These are phyloP conservation scores for Saprolegnia parasitica DNA, from an alignment of 352 stramenopile genomes.

Conservation along the genomic window DNA sequence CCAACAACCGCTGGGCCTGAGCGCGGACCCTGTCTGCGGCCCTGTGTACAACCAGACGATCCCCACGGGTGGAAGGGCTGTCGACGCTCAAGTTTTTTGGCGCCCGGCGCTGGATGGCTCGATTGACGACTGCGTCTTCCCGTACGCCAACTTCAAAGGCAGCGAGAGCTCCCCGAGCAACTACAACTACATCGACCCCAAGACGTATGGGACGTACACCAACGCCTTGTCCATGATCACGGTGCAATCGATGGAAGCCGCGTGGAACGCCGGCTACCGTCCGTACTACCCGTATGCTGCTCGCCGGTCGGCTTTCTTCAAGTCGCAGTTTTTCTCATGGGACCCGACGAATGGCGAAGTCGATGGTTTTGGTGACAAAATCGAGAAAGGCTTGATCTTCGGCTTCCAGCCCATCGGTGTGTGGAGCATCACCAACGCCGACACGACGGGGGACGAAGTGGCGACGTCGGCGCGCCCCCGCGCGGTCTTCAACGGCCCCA, in stretches of 20 bases:
- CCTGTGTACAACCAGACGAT: constrained; percentile 35
- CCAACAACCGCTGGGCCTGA: constrained; percentile 30
- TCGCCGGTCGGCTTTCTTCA: constrained; percentile 60
- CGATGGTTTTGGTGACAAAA: constrained; percentile 40
- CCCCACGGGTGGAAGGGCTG: constrained; percentile 33
- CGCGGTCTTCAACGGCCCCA: constrained; percentile 30
- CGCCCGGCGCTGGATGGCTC: constrained; percentile 40
- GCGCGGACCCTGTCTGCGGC: constrained; percentile 30
- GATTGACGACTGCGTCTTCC: constrained; percentile 57
- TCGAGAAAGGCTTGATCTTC: constrained; percentile 42
- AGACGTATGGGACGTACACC: constrained; percentile 40
- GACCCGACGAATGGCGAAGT: constrained; percentile 41
- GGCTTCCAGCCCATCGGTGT: constrained; percentile 52
- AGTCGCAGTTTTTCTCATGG: constrained; percentile 57
- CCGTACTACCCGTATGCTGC: constrained; percentile 61
- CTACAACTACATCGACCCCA: constrained; percentile 35
- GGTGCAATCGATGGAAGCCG: constrained; percentile 48
- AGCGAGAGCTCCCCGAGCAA: constrained; percentile 28
- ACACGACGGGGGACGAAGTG: constrained; percentile 31
- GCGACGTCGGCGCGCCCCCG: neutral
- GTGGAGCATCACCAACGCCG: constrained; percentile 36
- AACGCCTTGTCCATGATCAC: constrained; percentile 34
- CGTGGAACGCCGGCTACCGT: constrained; percentile 47
- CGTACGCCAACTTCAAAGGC: constrained; percentile 52
- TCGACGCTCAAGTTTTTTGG: constrained; percentile 56